Evolutionary conservation across 768 basidiomycete species (phyloP).

Genomic region (Boletus sensibilis): DNA sequence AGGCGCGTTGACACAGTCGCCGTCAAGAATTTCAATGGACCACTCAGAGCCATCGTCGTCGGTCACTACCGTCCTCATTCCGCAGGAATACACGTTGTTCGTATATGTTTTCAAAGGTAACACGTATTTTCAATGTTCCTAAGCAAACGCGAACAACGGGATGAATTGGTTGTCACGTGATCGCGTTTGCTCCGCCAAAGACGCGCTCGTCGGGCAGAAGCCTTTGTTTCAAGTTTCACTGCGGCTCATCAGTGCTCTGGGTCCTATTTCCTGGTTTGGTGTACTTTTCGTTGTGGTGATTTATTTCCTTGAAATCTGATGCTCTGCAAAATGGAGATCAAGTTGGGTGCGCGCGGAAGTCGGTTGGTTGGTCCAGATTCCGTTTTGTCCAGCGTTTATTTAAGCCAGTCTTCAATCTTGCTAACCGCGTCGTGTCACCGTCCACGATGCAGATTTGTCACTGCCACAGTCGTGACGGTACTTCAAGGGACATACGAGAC

Average conservation of each 20-base stretch:
- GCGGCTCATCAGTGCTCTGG: no score
- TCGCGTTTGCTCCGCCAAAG: constrained; percentile 1
- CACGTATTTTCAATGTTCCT: background rate
- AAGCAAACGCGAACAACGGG: constrained; percentile 2
- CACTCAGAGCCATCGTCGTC: constrained; percentile 27
- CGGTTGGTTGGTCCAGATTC: no score
- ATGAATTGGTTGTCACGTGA: constrained; percentile 18
- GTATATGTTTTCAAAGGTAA: background rate
- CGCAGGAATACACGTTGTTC: constrained; percentile 4
- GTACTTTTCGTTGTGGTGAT: background rate
- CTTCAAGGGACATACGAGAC: no score
- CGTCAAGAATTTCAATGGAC: constrained; percentile 34
- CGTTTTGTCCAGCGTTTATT: no score
- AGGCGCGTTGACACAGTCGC: constrained; percentile 7
- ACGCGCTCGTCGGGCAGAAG: background rate
- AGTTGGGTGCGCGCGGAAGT: no score
- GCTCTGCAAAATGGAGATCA: no score
- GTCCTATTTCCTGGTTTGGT: background rate
- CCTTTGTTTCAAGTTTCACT: background rate
- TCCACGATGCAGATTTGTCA: no score
- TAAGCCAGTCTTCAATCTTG: no score
- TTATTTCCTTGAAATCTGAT: background rate
- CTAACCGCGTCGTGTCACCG: no score
- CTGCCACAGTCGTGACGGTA: no score
- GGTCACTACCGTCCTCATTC: constrained; percentile 14